Evolutionary conservation across 176 grass and related monocot genomes (phyloP).

Genomic region (maize (Zea mays)): Zm-B73-REFERENCE-NAM-5.0 NC_050105.1:86322001-86322500

Average conservation of each 20-base stretch:
- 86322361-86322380: slow-evolving; percentile 79
- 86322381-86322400: slow-evolving; percentile 84
- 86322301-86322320: slow-evolving; percentile 85
- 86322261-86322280: slow-evolving; percentile 62
- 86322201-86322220: slow-evolving; percentile 78
- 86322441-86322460: slow-evolving; percentile 68
- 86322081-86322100: too few species aligned
- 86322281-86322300: slow-evolving; percentile 96
- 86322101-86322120: neutral
- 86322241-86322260: slow-evolving; percentile 65
- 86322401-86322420: slow-evolving; percentile 69
- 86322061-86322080: too few species aligned
- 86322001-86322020: neutral
- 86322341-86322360: slow-evolving; percentile 91
- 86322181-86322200: slow-evolving; percentile 59
- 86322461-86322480: slow-evolving; percentile 59
- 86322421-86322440: slow-evolving; percentile 49
- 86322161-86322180: slow-evolving; percentile 65
- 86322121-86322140: neutral
- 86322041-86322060: too few species aligned
- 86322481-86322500: slow-evolving; percentile 79
- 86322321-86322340: slow-evolving; percentile 63
- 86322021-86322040: neutral
- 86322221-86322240: slow-evolving; percentile 77
- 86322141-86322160: neutral